Conservation (phyloP, 192 early-diverging fungal genomes). For the Polychytrium aggregatum region DNA sequence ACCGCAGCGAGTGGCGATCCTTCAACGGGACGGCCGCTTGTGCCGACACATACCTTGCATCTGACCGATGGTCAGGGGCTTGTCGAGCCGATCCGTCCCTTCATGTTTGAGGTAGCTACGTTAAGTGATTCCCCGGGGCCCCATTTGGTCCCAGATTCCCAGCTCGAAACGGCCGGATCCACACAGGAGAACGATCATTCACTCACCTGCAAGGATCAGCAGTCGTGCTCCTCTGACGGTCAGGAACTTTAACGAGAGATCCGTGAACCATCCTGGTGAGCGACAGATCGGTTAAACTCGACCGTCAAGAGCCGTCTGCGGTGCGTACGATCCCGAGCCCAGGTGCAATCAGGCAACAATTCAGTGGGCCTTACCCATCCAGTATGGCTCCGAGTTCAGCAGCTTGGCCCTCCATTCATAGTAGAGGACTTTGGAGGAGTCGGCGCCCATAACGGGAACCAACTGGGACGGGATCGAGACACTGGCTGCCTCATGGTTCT, state of each 20-base stretch:
- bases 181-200: no score
- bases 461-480: conserved; percentile 14
- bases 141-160: no score
- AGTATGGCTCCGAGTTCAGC: no score
- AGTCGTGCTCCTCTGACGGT: conserved; percentile 13
- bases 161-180: no score
- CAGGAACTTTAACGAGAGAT: conserved; percentile 29
- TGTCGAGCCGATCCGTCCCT: conserved; percentile 37
- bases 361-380: no score
- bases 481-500: conserved; percentile 8
- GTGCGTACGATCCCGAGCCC: not conserved
- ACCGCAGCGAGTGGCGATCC: no score
- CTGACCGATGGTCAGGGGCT: conserved; percentile 37
- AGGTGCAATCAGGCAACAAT: no score
- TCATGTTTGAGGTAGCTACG: no score
- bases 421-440: not conserved
- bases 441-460: not conserved
- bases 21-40: not conserved
- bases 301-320: not conserved
- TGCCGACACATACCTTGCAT: conserved; percentile 23
- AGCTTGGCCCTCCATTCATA: not conserved
- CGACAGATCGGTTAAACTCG: not conserved
- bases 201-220: conserved; percentile 29
- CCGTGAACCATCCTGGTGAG: conserved; percentile 29
- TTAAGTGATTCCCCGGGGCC: no score